Evolutionary conservation across 2,329 filamentous ascomycete species (phyloP).

Genomic region (Diaporthe ampelina): DNA sequence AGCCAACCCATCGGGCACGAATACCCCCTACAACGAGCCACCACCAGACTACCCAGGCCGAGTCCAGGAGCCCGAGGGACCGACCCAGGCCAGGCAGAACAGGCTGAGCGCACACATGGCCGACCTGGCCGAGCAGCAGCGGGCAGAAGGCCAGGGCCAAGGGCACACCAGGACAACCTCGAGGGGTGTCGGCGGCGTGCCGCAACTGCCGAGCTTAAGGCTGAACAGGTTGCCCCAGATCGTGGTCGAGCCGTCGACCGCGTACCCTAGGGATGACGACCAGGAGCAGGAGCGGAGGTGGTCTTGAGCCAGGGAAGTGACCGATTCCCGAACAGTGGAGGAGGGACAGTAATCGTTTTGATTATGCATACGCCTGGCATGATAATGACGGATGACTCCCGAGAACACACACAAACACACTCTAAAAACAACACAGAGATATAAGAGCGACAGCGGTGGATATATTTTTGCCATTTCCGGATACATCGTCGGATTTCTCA

Average conservation of each 20-base stretch:
- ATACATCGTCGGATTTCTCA: neutral
- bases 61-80: constrained; percentile 1
- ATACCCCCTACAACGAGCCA: constrained; percentile 61
- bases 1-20: constrained; percentile 50
- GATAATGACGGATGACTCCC: constrained; percentile 23
- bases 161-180: constrained; percentile 43
- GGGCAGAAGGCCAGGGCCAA: constrained; percentile 30
- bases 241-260: constrained; percentile 68
- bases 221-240: constrained; percentile 68
- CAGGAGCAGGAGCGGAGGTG: constrained; percentile 21
- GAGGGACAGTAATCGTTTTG: neutral
- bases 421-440: neutral
- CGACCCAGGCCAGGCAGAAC: constrained; percentile 49
- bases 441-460: neutral
- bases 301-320: constrained; percentile 11
- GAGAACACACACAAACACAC: neutral
- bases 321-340: too few relatives aligned
- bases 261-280: constrained; percentile 48
- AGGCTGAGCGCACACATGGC: constrained; percentile 52
- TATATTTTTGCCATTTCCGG: neutral
- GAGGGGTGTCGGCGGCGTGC: constrained; percentile 56
- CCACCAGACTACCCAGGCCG: constrained; percentile 66
- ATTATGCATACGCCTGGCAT: neutral
- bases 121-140: constrained; percentile 45
- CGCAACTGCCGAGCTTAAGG: constrained; percentile 67